phyloP scores from a whole-genome alignment of 371 early-diverging fungal species.

The Zychaea mexicana region DNA sequence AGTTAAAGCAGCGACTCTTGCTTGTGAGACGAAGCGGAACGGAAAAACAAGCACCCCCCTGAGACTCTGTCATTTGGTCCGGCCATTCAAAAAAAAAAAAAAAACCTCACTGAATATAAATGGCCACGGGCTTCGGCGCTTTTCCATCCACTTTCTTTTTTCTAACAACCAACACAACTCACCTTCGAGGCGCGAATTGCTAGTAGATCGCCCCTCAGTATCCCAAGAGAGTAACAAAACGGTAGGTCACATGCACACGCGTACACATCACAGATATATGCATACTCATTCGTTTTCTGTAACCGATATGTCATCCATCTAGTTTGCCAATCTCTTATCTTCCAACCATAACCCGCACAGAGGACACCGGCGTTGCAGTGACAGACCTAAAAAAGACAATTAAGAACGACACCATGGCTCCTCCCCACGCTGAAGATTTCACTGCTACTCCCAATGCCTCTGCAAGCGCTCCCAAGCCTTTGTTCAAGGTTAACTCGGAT shows the following conservation, averaged over 20 bases:
- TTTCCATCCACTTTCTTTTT: background rate
- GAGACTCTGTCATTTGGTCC: conserved; percentile 1
- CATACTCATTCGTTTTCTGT: background rate
- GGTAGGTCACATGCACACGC: background rate
- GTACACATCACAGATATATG: background rate
- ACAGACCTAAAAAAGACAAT: conserved; percentile 69
- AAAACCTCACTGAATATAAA: background rate
- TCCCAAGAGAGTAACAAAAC: conserved; percentile 2
- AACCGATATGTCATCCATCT: background rate
- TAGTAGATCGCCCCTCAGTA: background rate
- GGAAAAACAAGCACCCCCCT: background rate
- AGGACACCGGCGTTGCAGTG: conserved; percentile 73
- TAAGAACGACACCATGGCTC: conserved; percentile 35
- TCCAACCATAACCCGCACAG: conserved; percentile 90
- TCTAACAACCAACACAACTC: background rate
- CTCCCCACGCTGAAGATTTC: conserved; percentile 35
- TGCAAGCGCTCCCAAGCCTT: conserved; percentile 41
- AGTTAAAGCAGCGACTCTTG: background rate
- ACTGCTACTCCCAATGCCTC: conserved; percentile 24
- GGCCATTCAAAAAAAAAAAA: background rate
- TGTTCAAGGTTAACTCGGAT: conserved; percentile 85
- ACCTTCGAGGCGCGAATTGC: background rate
- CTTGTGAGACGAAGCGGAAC: background rate
- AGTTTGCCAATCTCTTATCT: conserved; percentile 84
- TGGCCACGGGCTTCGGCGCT: background rate